Percentiles rank a stretch among this genome's conserved stretches.
Conservation (phyloP, 23 red algal genomes). For the Gracilaria gracilis region DNA sequence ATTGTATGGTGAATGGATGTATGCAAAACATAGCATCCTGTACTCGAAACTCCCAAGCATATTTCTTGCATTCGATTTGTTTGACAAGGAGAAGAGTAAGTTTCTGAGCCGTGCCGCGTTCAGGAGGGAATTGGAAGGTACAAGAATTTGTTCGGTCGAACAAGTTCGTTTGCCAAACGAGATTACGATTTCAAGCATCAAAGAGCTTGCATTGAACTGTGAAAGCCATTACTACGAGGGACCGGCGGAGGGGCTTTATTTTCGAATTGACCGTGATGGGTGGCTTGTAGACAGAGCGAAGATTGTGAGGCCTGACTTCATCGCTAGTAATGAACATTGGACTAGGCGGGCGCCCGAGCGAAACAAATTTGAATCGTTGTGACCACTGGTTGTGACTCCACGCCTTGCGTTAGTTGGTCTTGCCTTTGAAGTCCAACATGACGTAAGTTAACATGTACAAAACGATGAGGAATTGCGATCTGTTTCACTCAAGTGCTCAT, state of each 20-base stretch:
- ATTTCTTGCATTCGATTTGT: constrained; percentile 31
- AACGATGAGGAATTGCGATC: no score
- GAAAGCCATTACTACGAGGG: constrained; percentile 9
- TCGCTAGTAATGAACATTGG: constrained; percentile 13
- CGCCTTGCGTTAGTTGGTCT: no score
- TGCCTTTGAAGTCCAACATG: no score
- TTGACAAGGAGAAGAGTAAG: background rate
- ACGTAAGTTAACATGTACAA: no score
- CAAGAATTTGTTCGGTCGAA: background rate
- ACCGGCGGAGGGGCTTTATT: constrained; percentile 16
- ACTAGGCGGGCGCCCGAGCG: background rate
- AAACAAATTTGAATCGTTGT: constrained; percentile 7
- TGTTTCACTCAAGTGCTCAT: no score
- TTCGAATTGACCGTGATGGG: background rate
- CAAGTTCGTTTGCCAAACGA: background rate
- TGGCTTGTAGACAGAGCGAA: constrained; percentile 25
- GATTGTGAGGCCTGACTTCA: constrained; percentile 21
- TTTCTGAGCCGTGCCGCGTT: constrained; percentile 10
- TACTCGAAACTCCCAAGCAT: constrained; percentile 21
- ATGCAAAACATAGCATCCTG: constrained; percentile 6
- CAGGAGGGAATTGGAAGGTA: constrained; percentile 1
- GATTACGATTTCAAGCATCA: background rate
- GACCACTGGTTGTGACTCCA: no score
- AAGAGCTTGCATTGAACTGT: constrained; percentile 5
- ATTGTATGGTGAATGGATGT: constrained; percentile 36